Conservation (phyloP, 306 rosid genomes). For the Fagus crenata region DNA sequence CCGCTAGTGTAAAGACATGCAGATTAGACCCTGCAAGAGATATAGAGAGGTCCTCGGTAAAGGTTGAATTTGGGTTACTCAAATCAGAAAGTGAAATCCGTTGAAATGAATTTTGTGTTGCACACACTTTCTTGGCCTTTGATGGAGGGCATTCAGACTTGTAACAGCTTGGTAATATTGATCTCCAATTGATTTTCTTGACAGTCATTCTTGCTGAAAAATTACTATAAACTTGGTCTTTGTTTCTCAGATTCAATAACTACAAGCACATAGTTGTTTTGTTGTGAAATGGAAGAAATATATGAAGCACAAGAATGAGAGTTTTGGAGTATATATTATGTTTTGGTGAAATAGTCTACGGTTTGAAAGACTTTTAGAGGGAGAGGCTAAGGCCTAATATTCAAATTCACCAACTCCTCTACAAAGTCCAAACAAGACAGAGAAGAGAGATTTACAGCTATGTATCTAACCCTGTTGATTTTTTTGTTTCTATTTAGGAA, state of each 20-base stretch:
- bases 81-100: slow-evolving; percentile 67
- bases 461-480: slow-evolving; percentile 18
- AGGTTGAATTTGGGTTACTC: slow-evolving; percentile 58
- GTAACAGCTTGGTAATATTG: slow-evolving; percentile 59
- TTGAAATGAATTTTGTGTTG: slow-evolving; percentile 50
- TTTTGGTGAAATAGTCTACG: slow-evolving; percentile 18
- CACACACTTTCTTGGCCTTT: slow-evolving; percentile 47
- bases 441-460: slow-evolving; percentile 37
- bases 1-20: slow-evolving; percentile 62
- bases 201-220: slow-evolving; percentile 16
- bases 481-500: neutral
- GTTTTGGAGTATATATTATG: slow-evolving; percentile 25
- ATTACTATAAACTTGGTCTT: neutral
- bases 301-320: neutral
- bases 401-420: slow-evolving; percentile 48
- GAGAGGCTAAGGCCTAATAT: slow-evolving; percentile 21
- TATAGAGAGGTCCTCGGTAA: slow-evolving; percentile 74
- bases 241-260: slow-evolving; percentile 3
- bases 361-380: slow-evolving; percentile 22
- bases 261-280: slow-evolving; percentile 21
- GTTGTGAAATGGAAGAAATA: slow-evolving; percentile 1
- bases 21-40: slow-evolving; percentile 84
- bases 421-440: slow-evolving; percentile 11
- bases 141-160: slow-evolving; percentile 33
- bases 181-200: slow-evolving; percentile 47